Conservation (phyloP, 495 filamentous ascomycete genomes). For the Venustampulla echinocandica region DNA sequence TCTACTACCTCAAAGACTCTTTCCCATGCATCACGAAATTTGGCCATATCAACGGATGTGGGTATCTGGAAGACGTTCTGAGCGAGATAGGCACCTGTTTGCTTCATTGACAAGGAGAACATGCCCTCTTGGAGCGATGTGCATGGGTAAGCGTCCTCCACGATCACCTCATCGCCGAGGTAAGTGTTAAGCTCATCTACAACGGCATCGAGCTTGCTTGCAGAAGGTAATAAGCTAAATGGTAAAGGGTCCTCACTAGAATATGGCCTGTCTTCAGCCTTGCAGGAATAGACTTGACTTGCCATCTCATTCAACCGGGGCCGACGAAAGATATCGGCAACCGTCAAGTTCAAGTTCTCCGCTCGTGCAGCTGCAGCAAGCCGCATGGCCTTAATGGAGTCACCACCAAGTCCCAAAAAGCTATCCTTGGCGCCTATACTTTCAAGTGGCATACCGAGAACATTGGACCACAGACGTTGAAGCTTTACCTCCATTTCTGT, state of each 20-base stretch:
- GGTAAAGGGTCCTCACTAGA: not conserved
- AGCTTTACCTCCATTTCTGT: slow-evolving; percentile 30
- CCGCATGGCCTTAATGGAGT: slow-evolving; percentile 46
- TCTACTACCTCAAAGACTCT: slow-evolving; percentile 37
- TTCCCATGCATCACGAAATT: slow-evolving; percentile 48
- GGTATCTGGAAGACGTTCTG: slow-evolving; percentile 38
- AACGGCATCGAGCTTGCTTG: not conserved
- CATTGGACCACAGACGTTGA: slow-evolving; percentile 36
- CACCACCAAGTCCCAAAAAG: slow-evolving; percentile 47
- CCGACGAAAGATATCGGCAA: slow-evolving; percentile 25
- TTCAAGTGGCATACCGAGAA: slow-evolving; percentile 31
- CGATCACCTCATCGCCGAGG: slow-evolving; percentile 1
- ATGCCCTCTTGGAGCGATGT: slow-evolving; percentile 63
- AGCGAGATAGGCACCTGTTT: slow-evolving; percentile 48
- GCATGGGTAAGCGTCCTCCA: slow-evolving; percentile 60
- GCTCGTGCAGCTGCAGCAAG: slow-evolving; percentile 37
- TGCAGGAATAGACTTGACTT: not conserved
- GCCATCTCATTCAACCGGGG: slow-evolving; percentile 3
- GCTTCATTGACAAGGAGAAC: slow-evolving; percentile 51
- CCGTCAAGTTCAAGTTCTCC: slow-evolving; percentile 30
- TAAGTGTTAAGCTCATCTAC: slow-evolving; percentile 24
- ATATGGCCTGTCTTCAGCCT: not conserved
- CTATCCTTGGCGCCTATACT: slow-evolving; percentile 28
- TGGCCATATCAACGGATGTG: slow-evolving; percentile 32
- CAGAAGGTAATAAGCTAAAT: not conserved